Evolutionary conservation across 495 filamentous ascomycete species (phyloP), one percentile per base, ranked within the genome.

Genomic region (Podospora didyma): DNA sequence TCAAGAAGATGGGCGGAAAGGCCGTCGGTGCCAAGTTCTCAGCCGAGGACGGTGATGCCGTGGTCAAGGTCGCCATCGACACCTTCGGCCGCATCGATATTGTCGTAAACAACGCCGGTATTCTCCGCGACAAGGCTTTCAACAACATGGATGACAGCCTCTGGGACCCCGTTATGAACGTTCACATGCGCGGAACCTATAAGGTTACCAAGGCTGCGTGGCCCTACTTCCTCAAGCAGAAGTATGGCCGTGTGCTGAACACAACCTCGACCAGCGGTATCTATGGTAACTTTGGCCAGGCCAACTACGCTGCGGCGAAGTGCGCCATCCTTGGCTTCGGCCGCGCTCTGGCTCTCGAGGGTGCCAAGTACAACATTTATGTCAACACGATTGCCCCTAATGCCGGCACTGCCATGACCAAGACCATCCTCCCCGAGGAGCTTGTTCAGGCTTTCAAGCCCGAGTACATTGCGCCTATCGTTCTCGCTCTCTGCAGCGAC

Each of bases 361-460:
- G 94, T 62, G 83, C 82, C 51, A 98, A 97, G 79, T 92, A 98
- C 81, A 97, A 97, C 79, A 97, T 98, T 74, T 90, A 83, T 70
- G 92, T 96, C 67, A 98, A 98, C 81, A 97, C 95, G 47, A 96
- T 98, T 61, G 94, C 94, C 28, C 94, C 94, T 41, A 98, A 98
- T 66, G 94, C 94, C 39, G 94, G 94, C 61, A 98, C 94, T 37
- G 87, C 88, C 67, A 96, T 98, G 90, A 98, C 94, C 58, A 81
- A 86, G 55, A 92, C 89, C 53, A 90, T 98, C 75, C 87, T 98
- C 77, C 95, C 94, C 37, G 91, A 97, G 66, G 94, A 97, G 75
- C 86, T 97, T 79, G 92, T 98, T 44, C 93, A 97, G 79, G 95
- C 94, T 35, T 96, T 98, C 84, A 98, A 98, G 86, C 94, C 94